Evolutionary conservation across 2,329 filamentous ascomycete genomes (phyloP).

Genomic region (Harringtonia lauricola): DNA sequence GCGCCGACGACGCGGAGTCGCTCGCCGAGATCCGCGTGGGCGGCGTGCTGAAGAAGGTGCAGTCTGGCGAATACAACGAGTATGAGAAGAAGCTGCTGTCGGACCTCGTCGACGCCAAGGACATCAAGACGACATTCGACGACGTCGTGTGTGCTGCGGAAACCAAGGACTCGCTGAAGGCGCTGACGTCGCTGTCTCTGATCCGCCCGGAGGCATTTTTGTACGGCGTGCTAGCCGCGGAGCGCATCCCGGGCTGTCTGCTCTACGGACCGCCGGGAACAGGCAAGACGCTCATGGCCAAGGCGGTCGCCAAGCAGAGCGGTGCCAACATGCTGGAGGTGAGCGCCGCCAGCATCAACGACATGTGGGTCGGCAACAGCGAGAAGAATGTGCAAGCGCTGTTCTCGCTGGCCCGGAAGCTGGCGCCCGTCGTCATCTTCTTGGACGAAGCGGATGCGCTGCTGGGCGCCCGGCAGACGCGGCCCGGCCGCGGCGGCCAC

Average conservation of each 20-base stretch:
- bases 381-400: conserved; percentile 94
- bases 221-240: conserved; percentile 84
- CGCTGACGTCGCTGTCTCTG: conserved; percentile 78
- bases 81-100: conserved; percentile 76
- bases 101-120: conserved; percentile 70
- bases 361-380: conserved; percentile 92
- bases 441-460: conserved; percentile 95
- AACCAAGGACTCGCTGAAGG: conserved; percentile 79
- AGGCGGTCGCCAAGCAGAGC: conserved; percentile 57
- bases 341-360: conserved; percentile 81
- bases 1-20: background rate
- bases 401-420: conserved; percentile 82
- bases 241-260: conserved; percentile 81
- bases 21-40: conserved; percentile 3
- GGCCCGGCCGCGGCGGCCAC: conserved; percentile 57
- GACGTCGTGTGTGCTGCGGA: conserved; percentile 76
- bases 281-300: conserved; percentile 60
- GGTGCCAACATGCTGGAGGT: conserved; percentile 73
- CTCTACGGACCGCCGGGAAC: conserved; percentile 82
- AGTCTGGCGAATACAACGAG: conserved; percentile 35
- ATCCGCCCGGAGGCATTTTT: conserved; percentile 87
- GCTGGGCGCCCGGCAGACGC: conserved; percentile 63
- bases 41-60: conserved; percentile 2
- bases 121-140: conserved; percentile 76
- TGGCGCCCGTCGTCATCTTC: conserved; percentile 87